Base-by-base conservation (phyloP, 306 rosid genomes). In the Vicia sativa region DNA sequence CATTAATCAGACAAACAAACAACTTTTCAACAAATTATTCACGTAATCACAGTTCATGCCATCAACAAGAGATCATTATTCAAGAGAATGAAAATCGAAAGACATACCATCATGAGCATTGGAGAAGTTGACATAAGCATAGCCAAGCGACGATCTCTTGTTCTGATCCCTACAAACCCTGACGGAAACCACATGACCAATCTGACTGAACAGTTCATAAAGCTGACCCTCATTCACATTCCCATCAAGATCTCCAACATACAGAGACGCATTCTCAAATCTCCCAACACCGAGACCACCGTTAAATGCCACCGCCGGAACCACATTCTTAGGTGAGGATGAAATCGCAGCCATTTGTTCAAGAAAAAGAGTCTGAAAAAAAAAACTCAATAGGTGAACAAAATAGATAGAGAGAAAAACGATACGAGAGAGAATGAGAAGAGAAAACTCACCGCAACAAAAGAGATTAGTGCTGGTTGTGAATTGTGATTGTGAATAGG, bases 111-210 rank as follows among this genome's bases (percentile, higher is more conserved):
- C 61, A 12, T 13, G 37, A 25, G 11, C 18, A 5, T 13, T 26
- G 38, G 38, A 5, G 10, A 23, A 21, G 9, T 55, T 55, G 5
- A 55, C 61, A 10, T 55, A 55, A 25, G 61, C 61, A 21, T 55
- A 55, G 1, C 61, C 61, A 13, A 55, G 61, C 28, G 61, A 55
- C 0, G 38, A 55, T 26, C 5, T 7, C 14, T 10, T 21, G 3
- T 37, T 26, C 61, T 25, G 61, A 55, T 55, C 61, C 11, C 61
- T 26, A 4, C 61, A 55, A 55, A 55, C 61, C 61, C 61, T 55
- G 13, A 55, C 0, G 0, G 61, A 55, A 55, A 6, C 18, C 10
- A 55, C 61, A 9, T 6, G 61, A 25, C 10, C 61, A 12, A 55
- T 28, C 61, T 26, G 61, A 13, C 18, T 13, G 37, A 55, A 55